Percentiles rank a stretch among this genome's conserved stretches.
These are phyloP conservation scores for Blepharisma japonicum DNA, from an alignment of 73 alveolate genomes.

Conservation along the genomic window DNA sequence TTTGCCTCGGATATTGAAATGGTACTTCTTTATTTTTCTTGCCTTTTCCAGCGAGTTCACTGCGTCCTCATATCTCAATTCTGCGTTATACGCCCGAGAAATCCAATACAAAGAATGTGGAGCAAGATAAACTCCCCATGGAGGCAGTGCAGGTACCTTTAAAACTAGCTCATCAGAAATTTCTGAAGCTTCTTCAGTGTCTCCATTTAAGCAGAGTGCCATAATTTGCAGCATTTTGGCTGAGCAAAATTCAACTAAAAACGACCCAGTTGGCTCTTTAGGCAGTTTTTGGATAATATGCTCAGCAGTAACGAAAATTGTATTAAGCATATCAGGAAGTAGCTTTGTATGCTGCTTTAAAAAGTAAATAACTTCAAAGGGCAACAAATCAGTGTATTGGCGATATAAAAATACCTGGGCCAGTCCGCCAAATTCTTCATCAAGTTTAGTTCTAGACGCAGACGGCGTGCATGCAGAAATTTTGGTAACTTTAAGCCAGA, in stretches of 20 bases:
- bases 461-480: conserved; percentile 41
- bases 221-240: conserved; percentile 49
- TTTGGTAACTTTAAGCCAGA: conserved; percentile 42
- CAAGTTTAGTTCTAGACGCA: conserved; percentile 47
- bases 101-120: conserved; percentile 53
- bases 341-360: conserved; percentile 55
- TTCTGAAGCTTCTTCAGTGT: conserved; percentile 45
- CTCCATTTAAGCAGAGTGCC: conserved; percentile 54
- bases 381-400: conserved; percentile 29
- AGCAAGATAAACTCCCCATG: conserved; percentile 32
- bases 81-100: conserved; percentile 45
- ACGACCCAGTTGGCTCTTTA: neutral
- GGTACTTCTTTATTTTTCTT: conserved; percentile 35
- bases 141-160: conserved; percentile 23
- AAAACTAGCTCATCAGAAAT: conserved; percentile 34
- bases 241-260: conserved; percentile 41
- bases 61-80: conserved; percentile 36
- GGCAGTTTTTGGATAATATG: conserved; percentile 31
- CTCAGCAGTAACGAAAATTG: conserved; percentile 19
- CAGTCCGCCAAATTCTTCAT: conserved; percentile 55
- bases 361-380: conserved; percentile 56
- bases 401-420: conserved; percentile 43
- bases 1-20: conserved; percentile 39
- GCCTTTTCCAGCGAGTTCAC: conserved; percentile 35
- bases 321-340: conserved; percentile 33